phyloP scores from a whole-genome alignment of 2,329 filamentous ascomycete genomes.

The Beauveria medogensis region DNA sequence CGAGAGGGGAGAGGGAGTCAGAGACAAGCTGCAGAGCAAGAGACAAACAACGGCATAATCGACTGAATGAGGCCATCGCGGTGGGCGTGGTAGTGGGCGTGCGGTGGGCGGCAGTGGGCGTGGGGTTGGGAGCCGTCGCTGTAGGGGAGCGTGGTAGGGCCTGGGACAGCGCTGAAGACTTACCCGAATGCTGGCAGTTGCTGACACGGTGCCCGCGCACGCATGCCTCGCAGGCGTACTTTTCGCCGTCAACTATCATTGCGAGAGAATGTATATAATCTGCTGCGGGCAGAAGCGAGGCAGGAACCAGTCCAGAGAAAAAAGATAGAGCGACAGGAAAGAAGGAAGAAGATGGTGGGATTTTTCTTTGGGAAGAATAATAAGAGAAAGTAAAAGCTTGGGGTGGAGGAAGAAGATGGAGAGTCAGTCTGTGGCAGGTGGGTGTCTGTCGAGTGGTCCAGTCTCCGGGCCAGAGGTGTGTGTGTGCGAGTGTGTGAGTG shows the following conservation, averaged over 20 bases:
- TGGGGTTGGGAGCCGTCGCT: constrained; percentile 1
- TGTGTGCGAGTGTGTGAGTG: not conserved
- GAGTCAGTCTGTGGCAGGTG: constrained; percentile 1
- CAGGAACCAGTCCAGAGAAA: not conserved
- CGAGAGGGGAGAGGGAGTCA: constrained; percentile 1
- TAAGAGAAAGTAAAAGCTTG: constrained; percentile 6
- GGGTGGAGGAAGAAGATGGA: constrained; percentile 8
- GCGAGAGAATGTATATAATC: constrained; percentile 17
- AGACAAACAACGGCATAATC: not conserved
- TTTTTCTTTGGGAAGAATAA: not conserved
- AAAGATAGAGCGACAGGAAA: not conserved
- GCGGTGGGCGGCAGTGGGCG: not conserved
- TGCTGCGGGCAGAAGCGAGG: constrained; percentile 11
- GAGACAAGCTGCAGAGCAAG: not conserved
- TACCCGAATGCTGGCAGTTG: constrained; percentile 94
- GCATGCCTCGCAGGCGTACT: constrained; percentile 96
- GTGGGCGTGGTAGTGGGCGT: not conserved
- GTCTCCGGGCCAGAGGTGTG: not conserved
- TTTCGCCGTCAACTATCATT: constrained; percentile 90
- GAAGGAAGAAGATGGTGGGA: not conserved
- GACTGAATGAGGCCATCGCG: not conserved
- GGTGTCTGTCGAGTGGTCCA: not conserved
- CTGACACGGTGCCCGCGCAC: constrained; percentile 97
- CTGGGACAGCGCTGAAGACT: constrained; percentile 30
- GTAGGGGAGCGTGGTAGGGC: not conserved